Evolutionary conservation across 371 early-diverging fungal genomes (phyloP), one percentile per base, ranked within the genome.

Genomic region (Mucor plumbeus): DNA sequence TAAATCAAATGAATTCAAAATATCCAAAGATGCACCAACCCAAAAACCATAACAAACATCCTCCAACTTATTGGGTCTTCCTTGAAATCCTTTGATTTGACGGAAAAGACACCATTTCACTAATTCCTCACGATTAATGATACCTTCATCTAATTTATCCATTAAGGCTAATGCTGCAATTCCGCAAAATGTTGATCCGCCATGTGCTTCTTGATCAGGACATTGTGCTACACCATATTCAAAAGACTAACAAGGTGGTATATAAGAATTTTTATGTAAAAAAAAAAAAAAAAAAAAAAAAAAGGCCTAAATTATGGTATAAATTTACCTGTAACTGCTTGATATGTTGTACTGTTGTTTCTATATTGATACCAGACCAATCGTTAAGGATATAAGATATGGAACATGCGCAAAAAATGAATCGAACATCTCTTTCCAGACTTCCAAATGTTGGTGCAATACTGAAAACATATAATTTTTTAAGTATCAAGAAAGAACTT

Each of bases 41-140:
- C 99, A 99, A 78, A 97, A 99, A 9, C 97, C 91, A 77, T 99
- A 99, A 77, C 99, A 99, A 1, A 97, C 92, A 71, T 99, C 99
- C n/a, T 88, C 80, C 3, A 85, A 79, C 75, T 99, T 99, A 73
- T 95, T 94, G 5, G 85, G 83, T 60, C 99, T 81, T 7, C 99
- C 99, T 67, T 95, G 91, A 78, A 97, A 99, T 6, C 99, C 99
- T 33, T 79, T 80, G 33, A 73, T 73, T 71, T 96, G 97, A 10
- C 94, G 85, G 14, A 70, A 68, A 44, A 98, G 63, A 44, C 92
- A 85, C 99, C 99, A 98, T 44, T 76, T 68, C n/a, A 94, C 75
- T 14, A 87, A 74, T 21, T 82, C 78, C 14, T 87, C 85, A 64
- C 81, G 83, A 71, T 88, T 77, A 1, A 80, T 43, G n/a, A 92